Evolutionary conservation across 2,329 filamentous ascomycete genomes (phyloP).

Genomic region (Xylaria sp.): DNA sequence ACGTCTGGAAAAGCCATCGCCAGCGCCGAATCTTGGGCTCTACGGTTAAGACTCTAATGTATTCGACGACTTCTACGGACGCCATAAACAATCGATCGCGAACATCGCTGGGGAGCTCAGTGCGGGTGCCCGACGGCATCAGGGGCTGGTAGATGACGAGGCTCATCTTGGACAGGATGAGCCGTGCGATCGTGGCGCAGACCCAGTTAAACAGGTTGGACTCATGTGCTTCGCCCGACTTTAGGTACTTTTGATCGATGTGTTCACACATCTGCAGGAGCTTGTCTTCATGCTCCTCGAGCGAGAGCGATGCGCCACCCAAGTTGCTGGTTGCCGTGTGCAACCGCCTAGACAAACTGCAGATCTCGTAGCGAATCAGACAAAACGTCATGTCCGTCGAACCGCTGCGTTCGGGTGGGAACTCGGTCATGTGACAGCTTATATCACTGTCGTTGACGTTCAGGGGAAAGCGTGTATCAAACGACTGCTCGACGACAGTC

Average conservation of each 20-base stretch:
- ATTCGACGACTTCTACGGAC: conserved; percentile 52
- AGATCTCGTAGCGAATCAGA: conserved; percentile 41
- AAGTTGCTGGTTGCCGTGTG: conserved; percentile 35
- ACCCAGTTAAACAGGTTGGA: conserved; percentile 46
- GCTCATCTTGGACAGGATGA: conserved; percentile 51
- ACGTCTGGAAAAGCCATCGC: conserved; percentile 56
- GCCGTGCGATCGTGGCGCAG: conserved; percentile 42
- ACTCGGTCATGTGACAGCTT: conserved; percentile 40
- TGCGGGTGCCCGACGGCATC: conserved; percentile 35
- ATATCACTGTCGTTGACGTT: conserved; percentile 55
- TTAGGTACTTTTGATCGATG: conserved; percentile 51
- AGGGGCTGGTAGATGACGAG: conserved; percentile 51
- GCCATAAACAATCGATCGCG: conserved; percentile 44
- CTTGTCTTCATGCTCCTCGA: conserved; percentile 42
- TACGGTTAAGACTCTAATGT: conserved; percentile 48
- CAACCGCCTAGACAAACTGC: conserved; percentile 36
- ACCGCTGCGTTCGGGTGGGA: conserved; percentile 44
- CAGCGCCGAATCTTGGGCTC: conserved; percentile 46
- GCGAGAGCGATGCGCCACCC: conserved; percentile 28
- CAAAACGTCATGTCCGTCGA: conserved; percentile 49
- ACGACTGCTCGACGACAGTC: conserved; percentile 40
- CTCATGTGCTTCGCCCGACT: conserved; percentile 42
- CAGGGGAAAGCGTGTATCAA: conserved; percentile 49
- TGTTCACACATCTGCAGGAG: conserved; percentile 43
- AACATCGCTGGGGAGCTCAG: conserved; percentile 36